phyloP scores from a whole-genome alignment of 1,284 basidiomycete species.

The Stereum hirsutum region DNA sequence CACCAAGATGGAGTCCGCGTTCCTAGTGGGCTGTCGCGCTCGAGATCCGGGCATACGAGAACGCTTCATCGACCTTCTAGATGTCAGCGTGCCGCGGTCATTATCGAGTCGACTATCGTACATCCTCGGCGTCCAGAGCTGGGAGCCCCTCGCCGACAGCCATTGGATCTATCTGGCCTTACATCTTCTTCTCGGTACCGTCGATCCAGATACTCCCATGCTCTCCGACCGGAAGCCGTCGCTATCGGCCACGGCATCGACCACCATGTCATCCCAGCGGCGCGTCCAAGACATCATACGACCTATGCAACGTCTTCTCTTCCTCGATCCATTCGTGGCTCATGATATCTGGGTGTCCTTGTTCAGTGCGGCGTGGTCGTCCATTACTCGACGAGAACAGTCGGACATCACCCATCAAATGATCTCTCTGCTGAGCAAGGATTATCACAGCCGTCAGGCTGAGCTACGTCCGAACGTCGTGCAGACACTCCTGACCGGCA shows the following conservation, averaged over 20 bases:
- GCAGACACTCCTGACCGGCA: conserved; percentile 83
- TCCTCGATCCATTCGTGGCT: conserved; percentile 69
- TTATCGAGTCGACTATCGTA: conserved; percentile 83
- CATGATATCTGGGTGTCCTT: conserved; percentile 87
- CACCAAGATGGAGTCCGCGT: conserved; percentile 87
- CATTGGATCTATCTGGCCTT: conserved; percentile 96
- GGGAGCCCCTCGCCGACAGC: conserved; percentile 89
- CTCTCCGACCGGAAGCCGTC: conserved; percentile 24
- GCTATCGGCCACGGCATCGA: conserved; percentile 19
- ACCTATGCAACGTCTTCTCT: conserved; percentile 80
- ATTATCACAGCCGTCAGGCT: conserved; percentile 87
- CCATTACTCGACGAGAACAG: conserved; percentile 83
- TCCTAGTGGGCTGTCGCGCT: conserved; percentile 87
- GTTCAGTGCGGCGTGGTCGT: conserved; percentile 88
- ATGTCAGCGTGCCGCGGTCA: conserved; percentile 80
- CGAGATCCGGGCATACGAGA: conserved; percentile 76
- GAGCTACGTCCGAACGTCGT: conserved; percentile 93
- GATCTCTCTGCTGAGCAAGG: conserved; percentile 87
- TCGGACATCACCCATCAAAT: conserved; percentile 85
- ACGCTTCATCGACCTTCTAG: conserved; percentile 87
- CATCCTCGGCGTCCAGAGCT: conserved; percentile 89
- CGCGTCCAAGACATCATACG: conserved; percentile 57
- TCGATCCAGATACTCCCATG: conserved; percentile 55
- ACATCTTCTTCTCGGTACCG: conserved; percentile 80
- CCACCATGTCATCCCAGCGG: conserved; percentile 30